Base-by-base conservation (phyloP, 1,284 basidiomycete genomes). In the Ceratobasidium sp. region DNA sequence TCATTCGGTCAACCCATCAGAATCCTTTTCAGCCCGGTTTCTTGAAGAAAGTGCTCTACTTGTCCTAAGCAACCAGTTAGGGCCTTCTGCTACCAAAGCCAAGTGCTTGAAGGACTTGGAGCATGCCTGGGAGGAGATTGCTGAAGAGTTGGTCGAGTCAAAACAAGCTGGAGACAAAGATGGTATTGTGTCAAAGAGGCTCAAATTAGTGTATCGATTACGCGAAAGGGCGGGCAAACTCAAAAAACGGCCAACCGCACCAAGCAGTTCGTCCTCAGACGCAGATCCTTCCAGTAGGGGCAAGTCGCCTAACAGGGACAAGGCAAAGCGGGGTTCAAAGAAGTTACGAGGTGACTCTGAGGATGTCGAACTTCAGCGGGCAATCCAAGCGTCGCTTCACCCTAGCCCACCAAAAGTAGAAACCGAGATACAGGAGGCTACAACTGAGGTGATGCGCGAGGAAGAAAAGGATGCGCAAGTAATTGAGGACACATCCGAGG, bases 1-100 rank as follows among this genome's bases (percentile, higher is more conserved):
- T 67, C 83, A 91, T 4, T 83, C 83, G 0, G 82, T 94, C 3
- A 82, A 91, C 79, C 84, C 90, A 56, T 71, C 13, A n/a, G 57
- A 44, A 23, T 46, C 26, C 54, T 70, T 61, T 23, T 66, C 62
- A 15, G 33, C 57, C 38, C 54, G 28, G 26, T 67, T 75, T 42
- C 56, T 76, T 15, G 44, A 76, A 62, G 71, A 67, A 26, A 61
- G 64, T 50, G 50, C 71, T 59, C 13, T 10, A 26, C 62, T 68
- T 13, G 78, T 86, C 26, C 78, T 81, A 3, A 83, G 81, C 17
- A 85, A 86, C 48, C 82, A 82, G 15, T 80, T 86, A 9, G 76
- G 81, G 7, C 80, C 77, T 44, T 81, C 80, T 0, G 82, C 81
- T 2, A 78, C 59, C 1, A 59, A 79, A 6, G 83, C 83, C 0